A percentile compares a stretch with the other conserved stretches of the same genome.
Conservation (phyloP, 345 rosid genomes). For the Laguncularia racemosa region DNA sequence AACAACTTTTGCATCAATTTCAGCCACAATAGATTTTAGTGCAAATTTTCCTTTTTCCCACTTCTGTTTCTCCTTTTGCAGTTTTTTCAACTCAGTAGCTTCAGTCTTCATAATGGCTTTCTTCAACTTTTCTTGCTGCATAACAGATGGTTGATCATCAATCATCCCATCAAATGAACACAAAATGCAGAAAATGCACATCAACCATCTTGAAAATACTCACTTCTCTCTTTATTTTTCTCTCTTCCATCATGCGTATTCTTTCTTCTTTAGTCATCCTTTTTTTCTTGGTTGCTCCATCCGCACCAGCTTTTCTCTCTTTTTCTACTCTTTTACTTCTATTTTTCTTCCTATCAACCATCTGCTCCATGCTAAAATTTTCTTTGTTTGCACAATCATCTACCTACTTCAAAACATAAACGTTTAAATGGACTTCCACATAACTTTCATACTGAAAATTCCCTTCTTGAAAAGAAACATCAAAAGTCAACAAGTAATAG, state of each 20-base stretch:
- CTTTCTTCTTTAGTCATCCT: slow-evolving; percentile 50
- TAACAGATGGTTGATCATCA: slow-evolving; percentile 16
- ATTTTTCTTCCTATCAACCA: slow-evolving; percentile 14
- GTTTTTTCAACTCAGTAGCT: slow-evolving; percentile 64
- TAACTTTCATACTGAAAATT: too few relatives aligned
- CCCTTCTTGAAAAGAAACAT: too few relatives aligned
- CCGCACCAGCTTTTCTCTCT: slow-evolving; percentile 18
- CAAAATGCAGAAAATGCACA: slow-evolving; percentile 3
- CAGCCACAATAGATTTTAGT: slow-evolving; percentile 69
- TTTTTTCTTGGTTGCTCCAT: slow-evolving; percentile 15
- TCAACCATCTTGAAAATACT: slow-evolving; percentile 1
- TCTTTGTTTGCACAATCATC: slow-evolving; percentile 47
- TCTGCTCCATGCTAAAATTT: slow-evolving; percentile 34
- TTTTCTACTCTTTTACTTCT: slow-evolving; percentile 11
- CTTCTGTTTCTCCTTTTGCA: slow-evolving; percentile 70
- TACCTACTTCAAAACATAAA: slow-evolving; percentile 27
- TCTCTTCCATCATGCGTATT: slow-evolving; percentile 51
- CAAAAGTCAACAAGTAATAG: too few relatives aligned
- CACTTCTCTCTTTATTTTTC: slow-evolving; percentile 71
- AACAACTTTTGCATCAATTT: slow-evolving; percentile 74
- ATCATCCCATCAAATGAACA: background rate
- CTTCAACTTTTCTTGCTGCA: slow-evolving; percentile 74
- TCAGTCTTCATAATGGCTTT: slow-evolving; percentile 77
- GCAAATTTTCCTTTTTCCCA: slow-evolving; percentile 95
- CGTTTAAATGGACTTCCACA: too few relatives aligned